Conservation (phyloP, 805 yeast species). For the Candida koratica region DNA sequence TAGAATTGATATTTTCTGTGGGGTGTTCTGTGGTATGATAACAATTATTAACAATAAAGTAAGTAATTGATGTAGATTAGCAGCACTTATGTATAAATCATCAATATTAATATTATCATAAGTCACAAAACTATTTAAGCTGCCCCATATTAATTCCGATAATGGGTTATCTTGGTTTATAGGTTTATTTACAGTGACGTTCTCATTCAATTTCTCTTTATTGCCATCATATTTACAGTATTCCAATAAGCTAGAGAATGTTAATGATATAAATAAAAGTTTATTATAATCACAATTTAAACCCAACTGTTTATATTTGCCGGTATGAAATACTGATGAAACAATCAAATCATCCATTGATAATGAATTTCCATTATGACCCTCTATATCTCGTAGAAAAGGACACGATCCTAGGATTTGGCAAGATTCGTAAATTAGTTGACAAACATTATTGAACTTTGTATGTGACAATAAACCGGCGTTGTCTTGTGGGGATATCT, state of each 20-base stretch:
- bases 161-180: conserved; percentile 2
- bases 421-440: conserved; percentile 38
- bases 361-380: conserved; percentile 34
- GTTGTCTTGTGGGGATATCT: conserved; percentile 14
- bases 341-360: conserved; percentile 30
- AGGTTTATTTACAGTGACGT: conserved; percentile 1
- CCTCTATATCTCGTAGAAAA: conserved; percentile 33
- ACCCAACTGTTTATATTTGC: conserved; percentile 34
- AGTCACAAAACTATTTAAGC: conserved; percentile 11
- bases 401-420: conserved; percentile 49
- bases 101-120: conserved; percentile 45
- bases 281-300: conserved; percentile 38
- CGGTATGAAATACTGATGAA: conserved; percentile 36
- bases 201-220: neutral
- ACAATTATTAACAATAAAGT: conserved; percentile 47
- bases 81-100: conserved; percentile 35
- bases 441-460: conserved; percentile 10
- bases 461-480: conserved; percentile 5
- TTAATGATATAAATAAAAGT: conserved; percentile 47
- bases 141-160: conserved; percentile 10
- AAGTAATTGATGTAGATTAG: conserved; percentile 40
- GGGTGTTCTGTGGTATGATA: conserved; percentile 24
- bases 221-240: conserved; percentile 3
- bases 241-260: conserved; percentile 1
- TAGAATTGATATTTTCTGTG: conserved; percentile 30